Percentiles rank a stretch among this genome's conserved stretches.
Evolutionary conservation across 768 basidiomycete genomes (phyloP).

Genomic region (Cystofilobasidium bisporidii): DNA sequence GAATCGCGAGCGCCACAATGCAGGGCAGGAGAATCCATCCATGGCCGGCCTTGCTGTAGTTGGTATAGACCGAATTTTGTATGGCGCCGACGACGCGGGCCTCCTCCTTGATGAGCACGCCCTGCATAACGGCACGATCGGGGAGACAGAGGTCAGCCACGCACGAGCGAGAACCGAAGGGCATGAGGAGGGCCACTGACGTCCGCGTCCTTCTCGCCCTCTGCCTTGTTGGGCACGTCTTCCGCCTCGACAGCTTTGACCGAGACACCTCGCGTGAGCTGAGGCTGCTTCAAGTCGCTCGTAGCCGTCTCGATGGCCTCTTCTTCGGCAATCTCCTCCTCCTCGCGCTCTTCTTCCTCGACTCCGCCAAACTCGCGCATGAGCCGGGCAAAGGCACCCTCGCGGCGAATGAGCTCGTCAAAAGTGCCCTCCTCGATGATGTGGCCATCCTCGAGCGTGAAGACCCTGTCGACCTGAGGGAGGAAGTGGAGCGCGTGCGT

Average conservation of each 20-base stretch:
- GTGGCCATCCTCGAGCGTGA: conserved; percentile 62
- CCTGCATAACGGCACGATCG: conserved; percentile 39
- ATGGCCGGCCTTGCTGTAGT: conserved; percentile 61
- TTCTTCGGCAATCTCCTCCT: conserved; percentile 36
- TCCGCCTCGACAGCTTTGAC: background rate
- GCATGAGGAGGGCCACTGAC: background rate
- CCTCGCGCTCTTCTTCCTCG: conserved; percentile 36
- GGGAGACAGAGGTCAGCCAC: conserved; percentile 24
- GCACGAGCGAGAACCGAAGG: background rate
- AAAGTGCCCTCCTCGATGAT: conserved; percentile 76
- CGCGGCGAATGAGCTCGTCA: conserved; percentile 51
- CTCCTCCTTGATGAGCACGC: conserved; percentile 29
- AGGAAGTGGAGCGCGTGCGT: conserved; percentile 89
- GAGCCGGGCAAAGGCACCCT: conserved; percentile 53
- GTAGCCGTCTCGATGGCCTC: conserved; percentile 9
- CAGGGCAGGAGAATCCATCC: conserved; percentile 58
- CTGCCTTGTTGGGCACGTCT: background rate
- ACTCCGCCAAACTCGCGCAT: conserved; percentile 55
- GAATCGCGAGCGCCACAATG: conserved; percentile 36
- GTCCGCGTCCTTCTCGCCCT: conserved; percentile 7
- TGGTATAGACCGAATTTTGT: conserved; percentile 50
- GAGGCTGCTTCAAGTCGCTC: background rate
- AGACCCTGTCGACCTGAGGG: conserved; percentile 65
- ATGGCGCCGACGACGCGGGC: conserved; percentile 41
- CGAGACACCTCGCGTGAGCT: background rate